A percentile compares a stretch with the other conserved stretches of the same genome.
These are phyloP conservation scores for Beauveria medogensis DNA, from an alignment of 2,329 filamentous ascomycete genomes.

Conservation along the genomic window DNA sequence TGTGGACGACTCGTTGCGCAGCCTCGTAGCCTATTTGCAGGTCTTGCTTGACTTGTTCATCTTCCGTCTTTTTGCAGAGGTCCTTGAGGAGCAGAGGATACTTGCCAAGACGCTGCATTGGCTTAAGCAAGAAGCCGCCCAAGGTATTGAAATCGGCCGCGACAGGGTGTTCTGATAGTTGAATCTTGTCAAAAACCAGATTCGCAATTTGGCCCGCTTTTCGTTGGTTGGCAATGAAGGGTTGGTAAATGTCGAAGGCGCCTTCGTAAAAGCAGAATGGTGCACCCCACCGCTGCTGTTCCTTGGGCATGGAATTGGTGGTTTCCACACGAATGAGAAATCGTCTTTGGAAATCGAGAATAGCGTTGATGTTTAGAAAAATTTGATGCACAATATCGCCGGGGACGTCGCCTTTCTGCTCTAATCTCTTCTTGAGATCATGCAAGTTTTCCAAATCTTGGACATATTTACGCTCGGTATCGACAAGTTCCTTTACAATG, in stretches of 20 bases:
- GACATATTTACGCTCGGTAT: conserved; percentile 95
- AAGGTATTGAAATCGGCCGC: conserved; percentile 81
- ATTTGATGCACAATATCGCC: conserved; percentile 91
- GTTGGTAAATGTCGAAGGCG: conserved; percentile 86
- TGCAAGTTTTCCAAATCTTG: conserved; percentile 94
- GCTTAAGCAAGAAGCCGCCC: conserved; percentile 89
- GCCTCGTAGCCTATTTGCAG: conserved; percentile 70
- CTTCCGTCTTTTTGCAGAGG: conserved; percentile 75
- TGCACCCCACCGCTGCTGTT: conserved; percentile 87
- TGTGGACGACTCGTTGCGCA: conserved; percentile 70
- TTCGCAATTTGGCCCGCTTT: conserved; percentile 81
- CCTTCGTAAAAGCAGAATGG: conserved; percentile 81
- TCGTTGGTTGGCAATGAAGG: conserved; percentile 93
- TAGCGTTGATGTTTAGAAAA: conserved; percentile 90
- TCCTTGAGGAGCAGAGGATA: conserved; percentile 90
- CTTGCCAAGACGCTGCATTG: conserved; percentile 90
- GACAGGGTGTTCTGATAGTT: conserved; percentile 65
- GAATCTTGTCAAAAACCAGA: conserved; percentile 80
- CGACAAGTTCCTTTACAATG: conserved; percentile 83
- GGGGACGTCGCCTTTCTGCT: conserved; percentile 78
- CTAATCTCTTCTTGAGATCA: conserved; percentile 80
- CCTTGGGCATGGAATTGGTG: conserved; percentile 72
- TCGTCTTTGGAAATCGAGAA: conserved; percentile 89
- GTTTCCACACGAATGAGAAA: conserved; percentile 96
- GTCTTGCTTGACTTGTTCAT: conserved; percentile 62